A percentile compares a stretch with the other conserved stretches of the same genome.
Evolutionary conservation across 768 basidiomycete genomes (phyloP).

Genomic region (Suillus sp.): DNA sequence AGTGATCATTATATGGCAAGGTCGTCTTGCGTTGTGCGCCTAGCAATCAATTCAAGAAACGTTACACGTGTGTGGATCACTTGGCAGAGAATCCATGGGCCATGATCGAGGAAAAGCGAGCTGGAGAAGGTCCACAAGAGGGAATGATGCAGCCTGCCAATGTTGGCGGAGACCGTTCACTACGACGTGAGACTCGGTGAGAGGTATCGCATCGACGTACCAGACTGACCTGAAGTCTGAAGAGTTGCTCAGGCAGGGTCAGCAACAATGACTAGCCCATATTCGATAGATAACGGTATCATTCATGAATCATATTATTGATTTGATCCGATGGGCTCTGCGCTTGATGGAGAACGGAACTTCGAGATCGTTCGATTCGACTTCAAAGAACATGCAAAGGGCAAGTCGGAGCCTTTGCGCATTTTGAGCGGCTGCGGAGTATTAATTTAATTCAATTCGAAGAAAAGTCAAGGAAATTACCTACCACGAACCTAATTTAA

Average conservation of each 20-base stretch:
- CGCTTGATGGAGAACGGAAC: not conserved
- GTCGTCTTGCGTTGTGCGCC: not conserved
- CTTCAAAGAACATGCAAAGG: not conserved
- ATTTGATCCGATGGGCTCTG: not conserved
- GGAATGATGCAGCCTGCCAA: not conserved
- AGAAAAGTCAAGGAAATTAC: too few species aligned
- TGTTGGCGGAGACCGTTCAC: not conserved
- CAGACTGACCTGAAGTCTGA: too few species aligned
- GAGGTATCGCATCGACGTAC: not conserved
- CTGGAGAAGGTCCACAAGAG: not conserved
- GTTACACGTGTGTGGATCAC: not conserved
- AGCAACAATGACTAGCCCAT: too few species aligned
- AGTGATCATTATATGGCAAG: not conserved
- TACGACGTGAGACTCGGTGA: not conserved
- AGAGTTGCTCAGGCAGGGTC: too few species aligned
- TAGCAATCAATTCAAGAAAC: not conserved
- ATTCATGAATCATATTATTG: not conserved
- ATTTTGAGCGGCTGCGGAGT: not conserved
- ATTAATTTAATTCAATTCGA: too few species aligned
- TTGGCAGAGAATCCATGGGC: not conserved
- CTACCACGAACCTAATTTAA: too few species aligned
- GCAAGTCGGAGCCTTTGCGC: not conserved
- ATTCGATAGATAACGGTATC: not conserved
- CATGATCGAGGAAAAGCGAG: not conserved
- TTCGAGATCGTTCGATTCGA: not conserved